Percentiles rank a stretch among this genome's conserved stretches.
Evolutionary conservation across 139 green algal species (phyloP).

Genomic region (Chlamydomonas sp.): DNA sequence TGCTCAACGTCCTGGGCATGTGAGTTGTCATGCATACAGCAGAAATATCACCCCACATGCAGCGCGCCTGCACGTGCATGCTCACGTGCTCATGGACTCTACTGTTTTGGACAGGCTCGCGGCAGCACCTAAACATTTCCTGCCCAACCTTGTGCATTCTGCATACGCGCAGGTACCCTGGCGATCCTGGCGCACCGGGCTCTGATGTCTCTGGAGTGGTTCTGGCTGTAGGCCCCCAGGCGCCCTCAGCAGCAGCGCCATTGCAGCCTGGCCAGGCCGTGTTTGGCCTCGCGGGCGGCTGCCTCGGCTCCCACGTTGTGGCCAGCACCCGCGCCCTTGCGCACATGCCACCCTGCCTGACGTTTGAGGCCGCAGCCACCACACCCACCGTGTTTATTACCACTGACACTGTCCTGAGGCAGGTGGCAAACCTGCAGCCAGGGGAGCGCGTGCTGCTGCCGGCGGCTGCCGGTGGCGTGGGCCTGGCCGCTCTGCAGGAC

Average conservation of each 20-base stretch:
- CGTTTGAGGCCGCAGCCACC: conserved; percentile 64
- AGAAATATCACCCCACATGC: no score
- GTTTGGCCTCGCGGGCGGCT: conserved; percentile 73
- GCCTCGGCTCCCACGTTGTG: conserved; percentile 49
- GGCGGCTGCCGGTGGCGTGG: conserved; percentile 71
- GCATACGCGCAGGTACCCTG: no score
- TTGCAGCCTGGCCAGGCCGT: conserved; percentile 48
- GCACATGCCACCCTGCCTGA: conserved; percentile 51
- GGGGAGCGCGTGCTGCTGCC: conserved; percentile 62
- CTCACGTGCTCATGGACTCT: no score
- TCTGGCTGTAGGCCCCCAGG: conserved; percentile 5
- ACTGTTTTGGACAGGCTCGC: no score
- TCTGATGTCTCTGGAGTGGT: conserved; percentile 64
- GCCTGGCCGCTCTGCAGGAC: conserved; percentile 63
- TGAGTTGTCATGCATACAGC: no score
- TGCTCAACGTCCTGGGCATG: no score
- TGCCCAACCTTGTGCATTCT: no score
- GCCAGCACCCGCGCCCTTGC: conserved; percentile 47
- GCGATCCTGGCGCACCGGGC: conserved; percentile 48
- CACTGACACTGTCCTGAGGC: conserved; percentile 50
- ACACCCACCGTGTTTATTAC: conserved; percentile 78
- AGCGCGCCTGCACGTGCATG: no score
- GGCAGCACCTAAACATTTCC: no score
- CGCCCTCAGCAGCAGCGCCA: neutral
- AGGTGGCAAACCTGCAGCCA: conserved; percentile 28